phyloP scores from a whole-genome alignment of 306 rosid genomes.

The Rubus parviflorus region DNA sequence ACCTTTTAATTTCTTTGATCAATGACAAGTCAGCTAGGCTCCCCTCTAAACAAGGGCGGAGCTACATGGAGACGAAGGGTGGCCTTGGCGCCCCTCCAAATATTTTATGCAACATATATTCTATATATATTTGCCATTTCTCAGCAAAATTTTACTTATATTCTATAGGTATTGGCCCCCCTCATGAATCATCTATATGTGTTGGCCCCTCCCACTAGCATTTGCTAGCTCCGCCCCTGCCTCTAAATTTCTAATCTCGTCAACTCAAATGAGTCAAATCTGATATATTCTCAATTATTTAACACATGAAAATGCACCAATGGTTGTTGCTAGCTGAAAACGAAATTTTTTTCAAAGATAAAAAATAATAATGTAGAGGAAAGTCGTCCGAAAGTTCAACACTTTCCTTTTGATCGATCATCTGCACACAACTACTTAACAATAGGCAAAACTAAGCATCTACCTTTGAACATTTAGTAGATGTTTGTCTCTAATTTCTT shows the following conservation, averaged over 20 bases:
- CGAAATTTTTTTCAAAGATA: not conserved
- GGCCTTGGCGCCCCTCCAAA: too few species aligned
- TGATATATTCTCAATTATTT: not conserved
- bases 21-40: not conserved
- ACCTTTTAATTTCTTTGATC: not conserved
- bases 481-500: not conserved
- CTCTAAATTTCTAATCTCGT: not conserved
- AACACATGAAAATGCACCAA: not conserved
- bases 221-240: too few species aligned
- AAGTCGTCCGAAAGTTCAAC: not conserved
- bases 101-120: too few species aligned
- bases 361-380: not conserved
- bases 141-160: too few species aligned
- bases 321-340: not conserved
- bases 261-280: not conserved
- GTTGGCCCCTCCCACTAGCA: too few species aligned
- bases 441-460: not conserved
- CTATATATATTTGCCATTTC: too few species aligned
- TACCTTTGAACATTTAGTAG: not conserved
- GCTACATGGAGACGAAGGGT: too few species aligned
- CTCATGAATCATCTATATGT: too few species aligned
- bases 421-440: too few species aligned
- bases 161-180: too few species aligned
- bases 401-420: not conserved
- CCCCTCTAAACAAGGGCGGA: not conserved